Evolutionary conservation across 495 filamentous ascomycete genomes (phyloP), one percentile per base, ranked within the genome.

Genomic region (Chaetomium cochliodes): DNA sequence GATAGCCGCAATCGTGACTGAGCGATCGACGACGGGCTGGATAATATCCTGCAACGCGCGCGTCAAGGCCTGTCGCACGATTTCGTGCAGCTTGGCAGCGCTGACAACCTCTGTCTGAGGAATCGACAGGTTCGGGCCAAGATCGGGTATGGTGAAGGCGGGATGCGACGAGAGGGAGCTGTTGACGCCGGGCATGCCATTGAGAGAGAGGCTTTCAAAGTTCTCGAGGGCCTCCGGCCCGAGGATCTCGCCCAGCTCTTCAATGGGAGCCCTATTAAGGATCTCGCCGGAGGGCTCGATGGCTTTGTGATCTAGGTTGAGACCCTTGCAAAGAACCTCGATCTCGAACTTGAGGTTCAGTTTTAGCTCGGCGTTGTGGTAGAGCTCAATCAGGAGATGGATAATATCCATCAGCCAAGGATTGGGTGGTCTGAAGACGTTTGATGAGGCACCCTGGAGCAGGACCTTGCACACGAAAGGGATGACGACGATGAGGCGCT

Each of bases 331-430:
- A 12, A 99, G 81, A 9, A 98, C 92, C 74, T 99, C 94, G 67
- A 99, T 98, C 73, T 98, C 94, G 68, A 99, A 99, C 70, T 96
- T 97, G 41, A 93, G 86, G 67, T 97, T 96, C 47, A 97, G 82
- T 73, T 97, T 98, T 50, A 98, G 76, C 67, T 96, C 92, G n/a
- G 90, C 91, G 70, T 86, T 88, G 65, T 96, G 87, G 66, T 98
- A 98, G 18, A 99, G 84, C 67, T 98, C 94, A 58, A 94, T 88
- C 55, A 99, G 81, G 16, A 96, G 78, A 47, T 88, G 83, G 59
- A 98, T 82, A 44, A 97, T 91, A 62, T 98, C 94, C 91, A 97
- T 93, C 62, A 96, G 65, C 94, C 94, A 99, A 12, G 94, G 94
- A 71, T 97, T 98, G 15, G 94, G 93, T 11, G 94, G 92, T 66